Evolutionary conservation across 1,284 basidiomycete species (phyloP).

Genomic region (Leccinum huronense): DNA sequence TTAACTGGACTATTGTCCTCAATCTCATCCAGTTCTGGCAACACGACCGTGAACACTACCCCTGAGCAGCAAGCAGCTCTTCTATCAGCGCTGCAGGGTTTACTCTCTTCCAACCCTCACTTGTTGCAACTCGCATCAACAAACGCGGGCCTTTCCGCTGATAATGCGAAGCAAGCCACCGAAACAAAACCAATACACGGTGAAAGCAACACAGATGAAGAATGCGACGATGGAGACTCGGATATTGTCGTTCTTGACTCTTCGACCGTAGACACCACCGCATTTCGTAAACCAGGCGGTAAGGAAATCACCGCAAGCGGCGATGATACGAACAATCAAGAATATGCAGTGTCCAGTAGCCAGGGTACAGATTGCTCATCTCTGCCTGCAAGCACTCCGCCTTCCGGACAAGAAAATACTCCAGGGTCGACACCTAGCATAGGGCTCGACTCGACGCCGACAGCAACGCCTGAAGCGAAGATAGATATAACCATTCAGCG

Average conservation of each 20-base stretch:
- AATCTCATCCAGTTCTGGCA: constrained; percentile 10
- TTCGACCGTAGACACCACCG: constrained; percentile 27
- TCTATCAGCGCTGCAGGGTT: constrained; percentile 23
- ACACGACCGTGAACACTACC: background rate
- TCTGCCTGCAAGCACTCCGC: constrained; percentile 20
- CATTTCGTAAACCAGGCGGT: constrained; percentile 24
- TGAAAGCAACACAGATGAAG: constrained; percentile 1
- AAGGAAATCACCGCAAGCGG: background rate
- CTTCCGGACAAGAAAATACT: constrained; percentile 14
- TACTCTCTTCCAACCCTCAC: constrained; percentile 26
- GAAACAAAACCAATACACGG: background rate
- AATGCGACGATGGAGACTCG: constrained; percentile 25
- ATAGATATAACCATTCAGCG: background rate
- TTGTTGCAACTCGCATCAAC: constrained; percentile 16
- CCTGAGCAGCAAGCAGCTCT: constrained; percentile 23
- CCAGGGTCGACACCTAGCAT: constrained; percentile 8
- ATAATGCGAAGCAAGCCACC: background rate
- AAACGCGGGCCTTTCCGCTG: background rate
- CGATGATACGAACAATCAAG: constrained; percentile 7
- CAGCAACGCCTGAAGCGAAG: background rate
- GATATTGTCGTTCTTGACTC: constrained; percentile 33
- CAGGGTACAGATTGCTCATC: constrained; percentile 16
- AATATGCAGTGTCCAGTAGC: constrained; percentile 3
- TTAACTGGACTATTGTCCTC: constrained; percentile 21
- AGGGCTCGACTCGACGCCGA: background rate